Base-by-base conservation (phyloP, 768 basidiomycete genomes). In the Gymnopilus dilepis region DNA sequence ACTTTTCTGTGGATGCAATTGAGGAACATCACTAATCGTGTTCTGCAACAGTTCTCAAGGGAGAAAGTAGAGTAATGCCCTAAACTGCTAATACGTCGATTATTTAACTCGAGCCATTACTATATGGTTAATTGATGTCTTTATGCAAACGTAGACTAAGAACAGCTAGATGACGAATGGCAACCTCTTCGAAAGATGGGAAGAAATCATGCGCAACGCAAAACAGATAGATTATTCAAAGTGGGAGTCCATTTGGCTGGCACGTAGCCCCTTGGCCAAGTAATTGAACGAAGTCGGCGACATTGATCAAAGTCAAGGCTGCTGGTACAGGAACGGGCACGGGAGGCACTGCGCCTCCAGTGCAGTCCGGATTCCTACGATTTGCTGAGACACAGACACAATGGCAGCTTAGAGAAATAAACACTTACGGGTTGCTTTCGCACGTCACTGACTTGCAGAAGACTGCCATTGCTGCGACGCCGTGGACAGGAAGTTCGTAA, bases 1-100 rank as follows among this genome's bases (percentile, higher is more conserved):
- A 65, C 82, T 83, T 52, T 72, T 62, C 5, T 1, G 64, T 69
- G 2, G 86, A 87, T 60, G 85, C 84, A 4, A 87, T 84, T 0
- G 80, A 84, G 9, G 80, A 1, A 6, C 38, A 6, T 28, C 6
- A 13, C 6, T 33, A n/a, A 21, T 7, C 15, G 22, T 41, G n/a
- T 11, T 31, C 22, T 37, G 33, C 31, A n/a, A 34, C 22, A 67
- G 67, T 67, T 67, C 31, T 60, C 64, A 12, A 57, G 57, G 28
- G 48, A 56, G 19, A 67, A 67, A 31, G 41, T 59, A 0, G 63
- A 67, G 19, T 65, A 56, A 48, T 12, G 47, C 4, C 11, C 28
- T 22, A 15, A 15, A 37, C 8, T 9, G 2, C 34, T 11, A 9
- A 37, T 8, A 2, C 34, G 34, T 9, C 7, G 11, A 2, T 9